A percentile compares a stretch with the other conserved stretches of the same genome.
Conservation (phyloP, 768 basidiomycete genomes). For the Termitomyces sp. region DNA sequence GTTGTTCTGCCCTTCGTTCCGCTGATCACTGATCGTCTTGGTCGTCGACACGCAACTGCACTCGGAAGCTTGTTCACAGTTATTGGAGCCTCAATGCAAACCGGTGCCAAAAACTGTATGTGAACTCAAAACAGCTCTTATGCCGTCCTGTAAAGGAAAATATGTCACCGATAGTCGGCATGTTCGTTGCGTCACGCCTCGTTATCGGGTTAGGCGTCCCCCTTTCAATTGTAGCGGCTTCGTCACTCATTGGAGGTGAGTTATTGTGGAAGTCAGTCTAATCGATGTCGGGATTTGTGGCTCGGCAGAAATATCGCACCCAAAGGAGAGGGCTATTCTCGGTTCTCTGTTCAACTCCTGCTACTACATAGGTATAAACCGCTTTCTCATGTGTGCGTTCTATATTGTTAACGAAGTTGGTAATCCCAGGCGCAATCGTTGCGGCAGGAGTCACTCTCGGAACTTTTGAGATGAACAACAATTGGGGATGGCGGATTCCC, state of each 20-base stretch:
- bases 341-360: conserved; percentile 61
- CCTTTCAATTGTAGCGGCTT: conserved; percentile 61
- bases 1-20: conserved; percentile 49
- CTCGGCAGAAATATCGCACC: conserved; percentile 52
- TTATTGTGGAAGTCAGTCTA: not conserved
- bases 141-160: not conserved
- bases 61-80: conserved; percentile 46
- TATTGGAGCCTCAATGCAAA: conserved; percentile 39
- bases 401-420: not conserved
- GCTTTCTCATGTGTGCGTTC: not conserved
- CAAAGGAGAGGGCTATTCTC: conserved; percentile 61
- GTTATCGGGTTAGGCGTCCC: conserved; percentile 55
- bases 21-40: conserved; percentile 40
- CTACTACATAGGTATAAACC: conserved; percentile 45
- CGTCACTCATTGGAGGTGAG: conserved; percentile 53
- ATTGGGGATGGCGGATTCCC: conserved; percentile 70
- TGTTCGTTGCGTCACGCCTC: conserved; percentile 53
- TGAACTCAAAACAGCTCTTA: not conserved
- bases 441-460: conserved; percentile 58
- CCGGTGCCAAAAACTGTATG: conserved; percentile 43
- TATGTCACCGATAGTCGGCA: conserved; percentile 32
- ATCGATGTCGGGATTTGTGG: not conserved
- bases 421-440: conserved; percentile 42
- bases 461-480: conserved; percentile 52
- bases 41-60: conserved; percentile 43